Evolutionary conservation across 257 asterid genomes (phyloP).

Genomic region (Orobanche coerulescens): DNA sequence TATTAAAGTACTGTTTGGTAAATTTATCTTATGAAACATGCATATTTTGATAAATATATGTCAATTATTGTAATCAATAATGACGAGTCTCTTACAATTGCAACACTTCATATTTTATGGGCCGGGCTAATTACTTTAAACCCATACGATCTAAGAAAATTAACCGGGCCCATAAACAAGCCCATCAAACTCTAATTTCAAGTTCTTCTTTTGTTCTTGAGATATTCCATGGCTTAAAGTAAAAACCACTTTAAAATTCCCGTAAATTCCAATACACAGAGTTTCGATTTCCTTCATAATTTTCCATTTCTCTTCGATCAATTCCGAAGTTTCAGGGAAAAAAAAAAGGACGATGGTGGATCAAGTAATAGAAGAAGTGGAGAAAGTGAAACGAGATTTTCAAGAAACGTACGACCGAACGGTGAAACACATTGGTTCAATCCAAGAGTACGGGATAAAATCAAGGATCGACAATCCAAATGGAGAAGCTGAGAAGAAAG

Average conservation of each 20-base stretch:
- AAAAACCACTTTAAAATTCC: neutral
- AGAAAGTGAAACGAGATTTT: slow-evolving; percentile 50
- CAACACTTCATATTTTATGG: too few relatives aligned
- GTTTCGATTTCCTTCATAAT: neutral
- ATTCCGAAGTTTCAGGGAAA: too few relatives aligned
- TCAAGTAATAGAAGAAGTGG: slow-evolving; percentile 62
- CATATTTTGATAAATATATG: too few relatives aligned
- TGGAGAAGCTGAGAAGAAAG: slow-evolving; percentile 34
- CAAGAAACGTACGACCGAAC: slow-evolving; percentile 43
- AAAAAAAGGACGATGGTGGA: slow-evolving; percentile 68
- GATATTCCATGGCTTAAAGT: neutral
- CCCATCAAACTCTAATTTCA: neutral
- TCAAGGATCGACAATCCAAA: slow-evolving; percentile 26
- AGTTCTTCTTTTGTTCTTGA: neutral
- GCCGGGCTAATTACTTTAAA: too few relatives aligned
- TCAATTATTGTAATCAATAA: too few relatives aligned
- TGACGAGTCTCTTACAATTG: too few relatives aligned
- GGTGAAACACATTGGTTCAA: slow-evolving; percentile 39
- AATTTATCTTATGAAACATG: too few relatives aligned
- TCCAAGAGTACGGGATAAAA: slow-evolving; percentile 59
- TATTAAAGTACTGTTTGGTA: too few relatives aligned
- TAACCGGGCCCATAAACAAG: neutral
- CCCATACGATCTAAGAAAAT: too few relatives aligned
- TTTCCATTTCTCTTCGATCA: neutral
- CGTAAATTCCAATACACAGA: neutral